Base-by-base conservation (phyloP, 148 eudicot genomes). In the Selenicereus undatus region DNA sequence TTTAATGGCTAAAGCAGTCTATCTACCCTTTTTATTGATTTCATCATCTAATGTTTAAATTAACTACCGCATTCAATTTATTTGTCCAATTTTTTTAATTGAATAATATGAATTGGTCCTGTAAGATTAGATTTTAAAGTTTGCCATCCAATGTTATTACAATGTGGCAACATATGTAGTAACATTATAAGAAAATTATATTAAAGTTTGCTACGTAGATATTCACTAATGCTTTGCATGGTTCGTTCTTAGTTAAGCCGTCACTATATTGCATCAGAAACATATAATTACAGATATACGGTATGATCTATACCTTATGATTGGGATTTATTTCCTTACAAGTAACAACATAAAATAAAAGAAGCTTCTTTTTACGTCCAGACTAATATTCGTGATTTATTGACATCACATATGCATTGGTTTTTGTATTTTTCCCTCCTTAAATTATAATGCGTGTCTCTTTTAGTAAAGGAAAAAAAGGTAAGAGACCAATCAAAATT, bases 1-100 rank as follows among this genome's bases (percentile, higher is more conserved):
- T 74, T 50, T 50, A 52, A 74, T 74, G 77, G 77, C 62, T 27
- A 45, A 74, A 42, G 29, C n/a, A 64, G 8, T 64, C 27, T 64
- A 22, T 64, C 27, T 64, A 22, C 21, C 29, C 62, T 1, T 64
- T 22, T 5, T 64, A 64, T 64, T 22, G 13, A n/a, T 64, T 24
- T 64, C 68, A 7, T 64, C 68, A n/a, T 64, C 29, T 64, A 24
- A 64, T 24, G 29, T 64, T 64, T 29, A 64, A 64, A 64, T 24
- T 64, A 9, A 64, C 26, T 8, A 64, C 68, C 11, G 1, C n/a
- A 56, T 56, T 56, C 62, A 56, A 56, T 56, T 16, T 14, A 2
- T 56, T 22, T 64, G 8, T 64, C 62, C 62, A 54, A 14, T 32
- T 39, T 48, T 48, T 48, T 48, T 48, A 3, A 42, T 8, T 52